A percentile compares a stretch with the other conserved stretches of the same genome.
Evolutionary conservation across 2,329 filamentous ascomycete species (phyloP).

Genomic region (Phyllosticta paracitricarpa): DNA sequence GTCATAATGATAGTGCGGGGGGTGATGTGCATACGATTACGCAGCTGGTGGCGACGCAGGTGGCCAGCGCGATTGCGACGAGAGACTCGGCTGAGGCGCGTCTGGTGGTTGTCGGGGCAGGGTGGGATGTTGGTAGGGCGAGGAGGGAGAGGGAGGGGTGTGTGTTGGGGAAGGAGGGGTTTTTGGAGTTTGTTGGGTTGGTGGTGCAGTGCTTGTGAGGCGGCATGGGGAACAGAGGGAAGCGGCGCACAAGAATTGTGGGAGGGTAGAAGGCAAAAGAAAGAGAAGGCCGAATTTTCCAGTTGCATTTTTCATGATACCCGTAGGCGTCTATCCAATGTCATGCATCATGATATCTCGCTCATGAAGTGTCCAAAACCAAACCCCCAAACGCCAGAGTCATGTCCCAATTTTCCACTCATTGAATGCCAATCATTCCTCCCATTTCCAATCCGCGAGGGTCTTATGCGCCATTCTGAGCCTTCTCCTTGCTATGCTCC

Average conservation of each 20-base stretch:
- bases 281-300: neutral
- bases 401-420: too few species aligned
- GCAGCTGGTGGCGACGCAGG: constrained; percentile 80
- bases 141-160: constrained; percentile 21
- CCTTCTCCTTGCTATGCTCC: constrained; percentile 23
- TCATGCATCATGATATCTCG: neutral
- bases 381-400: constrained; percentile 8
- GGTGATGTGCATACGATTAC: constrained; percentile 58
- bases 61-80: constrained; percentile 68
- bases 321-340: neutral
- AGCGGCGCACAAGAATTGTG: neutral
- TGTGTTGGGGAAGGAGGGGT: constrained; percentile 25
- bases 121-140: constrained; percentile 45
- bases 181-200: constrained; percentile 34
- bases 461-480: neutral
- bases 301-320: constrained; percentile 7
- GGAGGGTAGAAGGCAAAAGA: neutral
- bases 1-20: constrained; percentile 56
- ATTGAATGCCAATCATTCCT: neutral
- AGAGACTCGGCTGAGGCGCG: constrained; percentile 55
- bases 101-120: constrained; percentile 49
- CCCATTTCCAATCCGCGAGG: neutral
- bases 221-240: too few species aligned
- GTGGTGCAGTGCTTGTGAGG: constrained; percentile 27
- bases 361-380: neutral